A percentile compares a stretch with the other conserved stretches of the same genome.
These are phyloP conservation scores for Theileria annulata DNA, from an alignment of 169 alveolate species.

Conservation along the genomic window DNA sequence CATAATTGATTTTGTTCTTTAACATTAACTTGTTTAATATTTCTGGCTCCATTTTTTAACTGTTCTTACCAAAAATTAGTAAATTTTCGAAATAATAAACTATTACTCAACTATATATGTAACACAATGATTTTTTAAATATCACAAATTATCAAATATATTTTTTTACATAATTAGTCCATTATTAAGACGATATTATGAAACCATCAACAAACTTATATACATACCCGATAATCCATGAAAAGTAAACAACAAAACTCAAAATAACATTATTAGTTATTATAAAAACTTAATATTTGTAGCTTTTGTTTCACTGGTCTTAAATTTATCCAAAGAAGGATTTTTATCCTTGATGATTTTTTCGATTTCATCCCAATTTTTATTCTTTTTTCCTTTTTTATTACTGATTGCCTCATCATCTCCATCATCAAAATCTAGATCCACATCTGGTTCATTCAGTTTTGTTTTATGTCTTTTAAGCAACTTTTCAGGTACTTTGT, in stretches of 20 bases:
- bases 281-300: not conserved
- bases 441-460: constrained; percentile 45
- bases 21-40: constrained; percentile 56
- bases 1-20: constrained; percentile 43
- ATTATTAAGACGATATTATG: not conserved
- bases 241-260: too few relatives aligned
- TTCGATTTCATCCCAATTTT: constrained; percentile 60
- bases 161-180: too few relatives aligned
- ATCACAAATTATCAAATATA: too few relatives aligned
- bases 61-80: too few relatives aligned
- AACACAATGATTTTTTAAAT: too few relatives aligned
- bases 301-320: not conserved
- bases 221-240: too few relatives aligned
- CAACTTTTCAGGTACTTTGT: constrained; percentile 8
- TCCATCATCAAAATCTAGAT: constrained; percentile 32
- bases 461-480: constrained; percentile 1
- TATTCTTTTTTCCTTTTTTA: not conserved
- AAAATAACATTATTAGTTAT: too few relatives aligned
- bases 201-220: too few relatives aligned
- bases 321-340: constrained; percentile 39
- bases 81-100: too few relatives aligned
- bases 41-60: constrained; percentile 52
- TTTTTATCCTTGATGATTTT: constrained; percentile 46
- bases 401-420: constrained; percentile 34
- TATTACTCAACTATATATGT: too few relatives aligned